Percentiles rank a stretch among this genome's conserved stretches.
These are phyloP conservation scores for Aspergillus avenaceus DNA, from an alignment of 495 filamentous ascomycete genomes.

Conservation along the genomic window DNA sequence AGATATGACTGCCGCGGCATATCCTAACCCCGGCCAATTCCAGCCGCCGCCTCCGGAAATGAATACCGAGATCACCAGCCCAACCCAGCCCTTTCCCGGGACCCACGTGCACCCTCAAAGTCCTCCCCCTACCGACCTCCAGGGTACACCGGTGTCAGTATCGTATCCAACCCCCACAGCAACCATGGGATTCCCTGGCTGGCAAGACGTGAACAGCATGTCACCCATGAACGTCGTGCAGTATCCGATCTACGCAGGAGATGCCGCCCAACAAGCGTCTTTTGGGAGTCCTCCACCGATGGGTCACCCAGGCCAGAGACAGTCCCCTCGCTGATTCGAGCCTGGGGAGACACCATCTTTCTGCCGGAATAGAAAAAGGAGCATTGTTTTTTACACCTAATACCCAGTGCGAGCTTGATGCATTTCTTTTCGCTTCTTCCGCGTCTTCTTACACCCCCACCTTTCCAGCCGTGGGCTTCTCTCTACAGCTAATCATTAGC, in stretches of 20 bases:
- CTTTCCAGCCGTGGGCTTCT: constrained; percentile 28
- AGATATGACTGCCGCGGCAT: constrained; percentile 23
- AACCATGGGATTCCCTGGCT: constrained; percentile 32
- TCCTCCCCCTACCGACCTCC: constrained; percentile 27
- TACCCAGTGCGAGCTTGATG: constrained; percentile 28
- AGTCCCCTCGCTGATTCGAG: constrained; percentile 20
- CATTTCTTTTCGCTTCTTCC: constrained; percentile 8
- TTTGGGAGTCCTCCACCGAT: constrained; percentile 31
- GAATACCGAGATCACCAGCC: constrained; percentile 43
- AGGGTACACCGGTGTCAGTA: constrained; percentile 26
- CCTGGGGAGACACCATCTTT: too few species aligned
- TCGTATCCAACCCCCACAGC: constrained; percentile 31
- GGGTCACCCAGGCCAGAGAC: constrained; percentile 33
- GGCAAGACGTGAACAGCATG: constrained; percentile 37
- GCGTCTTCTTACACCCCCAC: constrained; percentile 14
- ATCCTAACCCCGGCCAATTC: constrained; percentile 26
- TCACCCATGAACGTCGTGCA: constrained; percentile 30
- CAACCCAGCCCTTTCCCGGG: constrained; percentile 26
- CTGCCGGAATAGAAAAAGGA: too few species aligned
- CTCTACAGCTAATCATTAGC: constrained; percentile 42
- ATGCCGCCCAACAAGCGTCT: constrained; percentile 26
- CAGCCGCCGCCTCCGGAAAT: constrained; percentile 32
- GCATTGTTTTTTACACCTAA: constrained; percentile 13
- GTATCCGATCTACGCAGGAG: constrained; percentile 36
- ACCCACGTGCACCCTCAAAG: constrained; percentile 23